Evolutionary conservation across 257 asterid genomes (phyloP).

Genomic region (Penstemon newberryi): DNA sequence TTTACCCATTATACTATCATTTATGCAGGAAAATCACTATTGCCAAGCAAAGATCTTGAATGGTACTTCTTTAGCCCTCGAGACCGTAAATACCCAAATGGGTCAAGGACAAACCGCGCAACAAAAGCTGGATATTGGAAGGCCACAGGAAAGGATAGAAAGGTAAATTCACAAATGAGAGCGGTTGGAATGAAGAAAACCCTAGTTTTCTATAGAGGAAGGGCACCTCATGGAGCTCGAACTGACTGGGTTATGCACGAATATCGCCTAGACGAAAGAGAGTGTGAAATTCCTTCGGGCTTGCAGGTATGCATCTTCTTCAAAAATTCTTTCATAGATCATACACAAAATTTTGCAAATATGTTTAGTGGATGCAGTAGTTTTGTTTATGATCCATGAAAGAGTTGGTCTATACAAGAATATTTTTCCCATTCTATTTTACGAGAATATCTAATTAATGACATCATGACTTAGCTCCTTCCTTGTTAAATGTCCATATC

Average conservation of each 20-base stretch:
- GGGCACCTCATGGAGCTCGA: constrained; percentile 98
- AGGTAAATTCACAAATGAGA: constrained; percentile 75
- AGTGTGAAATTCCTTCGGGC: constrained; percentile 71
- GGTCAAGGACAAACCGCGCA: constrained; percentile 94
- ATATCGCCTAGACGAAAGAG: constrained; percentile 90
- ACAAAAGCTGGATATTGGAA: constrained; percentile 97
- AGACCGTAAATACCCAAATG: constrained; percentile 95
- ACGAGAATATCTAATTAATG: too few species aligned
- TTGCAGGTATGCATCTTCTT: constrained; percentile 58
- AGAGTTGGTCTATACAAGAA: too few species aligned
- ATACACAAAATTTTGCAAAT: too few species aligned
- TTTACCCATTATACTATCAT: not conserved
- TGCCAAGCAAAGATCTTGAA: constrained; percentile 98
- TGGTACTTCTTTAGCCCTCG: constrained; percentile 98
- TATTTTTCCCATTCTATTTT: too few species aligned
- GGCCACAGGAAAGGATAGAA: constrained; percentile 96
- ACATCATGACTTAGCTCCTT: too few species aligned
- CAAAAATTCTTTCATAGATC: too few species aligned
- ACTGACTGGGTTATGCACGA: constrained; percentile 99
- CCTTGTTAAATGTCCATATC: too few species aligned
- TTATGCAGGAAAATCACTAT: constrained; percentile 70
- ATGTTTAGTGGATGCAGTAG: too few species aligned
- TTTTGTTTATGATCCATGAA: too few species aligned
- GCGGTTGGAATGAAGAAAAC: constrained; percentile 98
- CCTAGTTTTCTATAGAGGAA: constrained; percentile 89